These are phyloP conservation scores for Bretziella fagacearum DNA, from an alignment of 2,329 filamentous ascomycete species.

Conservation along the genomic window DNA sequence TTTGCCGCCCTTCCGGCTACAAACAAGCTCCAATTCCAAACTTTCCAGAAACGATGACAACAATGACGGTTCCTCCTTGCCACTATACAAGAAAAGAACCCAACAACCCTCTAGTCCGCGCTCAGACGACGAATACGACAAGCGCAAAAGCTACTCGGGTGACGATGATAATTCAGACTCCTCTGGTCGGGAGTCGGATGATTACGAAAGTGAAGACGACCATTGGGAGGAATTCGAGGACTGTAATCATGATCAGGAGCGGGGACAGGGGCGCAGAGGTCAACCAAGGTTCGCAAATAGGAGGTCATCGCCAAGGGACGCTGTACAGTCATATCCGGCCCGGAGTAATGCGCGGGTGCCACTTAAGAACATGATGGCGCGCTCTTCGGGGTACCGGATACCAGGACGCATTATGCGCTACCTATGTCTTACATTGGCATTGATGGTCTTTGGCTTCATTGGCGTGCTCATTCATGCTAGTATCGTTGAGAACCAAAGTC, in stretches of 20 bases:
- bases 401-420: constrained; percentile 61
- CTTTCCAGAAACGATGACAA: constrained; percentile 25
- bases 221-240: constrained; percentile 9
- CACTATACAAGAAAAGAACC: constrained; percentile 21
- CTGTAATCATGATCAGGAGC: constrained; percentile 24
- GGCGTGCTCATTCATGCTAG: constrained; percentile 58
- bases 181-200: not conserved
- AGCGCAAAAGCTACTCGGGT: not conserved
- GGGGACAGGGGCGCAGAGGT: constrained; percentile 31
- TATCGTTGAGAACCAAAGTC: constrained; percentile 46
- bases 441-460: constrained; percentile 59
- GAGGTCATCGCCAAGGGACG: not conserved
- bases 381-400: constrained; percentile 38
- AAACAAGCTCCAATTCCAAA: constrained; percentile 19
- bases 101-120: not conserved
- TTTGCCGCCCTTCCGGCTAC: constrained; percentile 11
- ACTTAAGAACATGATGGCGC: constrained; percentile 24
- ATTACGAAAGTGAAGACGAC: constrained; percentile 5
- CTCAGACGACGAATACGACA: constrained; percentile 7
- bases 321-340: constrained; percentile 6
- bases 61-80: constrained; percentile 18
- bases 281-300: constrained; percentile 28
- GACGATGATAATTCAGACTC: not conserved
- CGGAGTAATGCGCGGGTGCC: constrained; percentile 16
- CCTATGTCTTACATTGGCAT: constrained; percentile 55